Conservation (phyloP, 148 eudicot species). For the Arbutus unedo region DNA sequence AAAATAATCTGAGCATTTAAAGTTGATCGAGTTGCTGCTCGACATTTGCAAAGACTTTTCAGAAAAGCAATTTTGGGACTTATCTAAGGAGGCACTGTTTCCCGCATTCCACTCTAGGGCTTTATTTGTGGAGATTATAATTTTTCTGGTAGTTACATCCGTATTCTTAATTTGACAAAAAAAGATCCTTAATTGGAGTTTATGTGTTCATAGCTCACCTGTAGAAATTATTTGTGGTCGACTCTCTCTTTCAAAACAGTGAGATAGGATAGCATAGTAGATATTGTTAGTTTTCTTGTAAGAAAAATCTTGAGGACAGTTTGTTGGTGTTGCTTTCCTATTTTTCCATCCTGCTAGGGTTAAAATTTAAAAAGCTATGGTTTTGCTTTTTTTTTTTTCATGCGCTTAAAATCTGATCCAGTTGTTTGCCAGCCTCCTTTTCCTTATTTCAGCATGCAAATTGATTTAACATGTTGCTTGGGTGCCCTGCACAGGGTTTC, state of each 20-base stretch:
- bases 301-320: neutral
- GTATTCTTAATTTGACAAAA: too few relatives aligned
- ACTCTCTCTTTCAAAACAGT: neutral
- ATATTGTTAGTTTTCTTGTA: neutral
- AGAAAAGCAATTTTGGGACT: neutral
- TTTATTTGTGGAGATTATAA: neutral
- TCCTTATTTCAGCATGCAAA: neutral
- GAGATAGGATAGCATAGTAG: neutral
- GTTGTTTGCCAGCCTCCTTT: neutral
- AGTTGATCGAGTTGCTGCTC: neutral
- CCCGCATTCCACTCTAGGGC: neutral
- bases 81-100: neutral
- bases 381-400: neutral
- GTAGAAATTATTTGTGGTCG: neutral
- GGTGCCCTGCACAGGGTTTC: conserved; percentile 51
- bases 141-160: neutral
- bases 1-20: neutral
- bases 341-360: neutral
- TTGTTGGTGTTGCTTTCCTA: neutral
- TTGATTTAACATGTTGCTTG: conserved; percentile 6
- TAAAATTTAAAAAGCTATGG: neutral
- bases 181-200: neutral
- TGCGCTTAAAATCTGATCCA: conserved; percentile 6
- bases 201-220: neutral
- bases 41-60: neutral